phyloP scores from a whole-genome alignment of 148 eudicot species.

The Pouteria glomerata region DNA sequence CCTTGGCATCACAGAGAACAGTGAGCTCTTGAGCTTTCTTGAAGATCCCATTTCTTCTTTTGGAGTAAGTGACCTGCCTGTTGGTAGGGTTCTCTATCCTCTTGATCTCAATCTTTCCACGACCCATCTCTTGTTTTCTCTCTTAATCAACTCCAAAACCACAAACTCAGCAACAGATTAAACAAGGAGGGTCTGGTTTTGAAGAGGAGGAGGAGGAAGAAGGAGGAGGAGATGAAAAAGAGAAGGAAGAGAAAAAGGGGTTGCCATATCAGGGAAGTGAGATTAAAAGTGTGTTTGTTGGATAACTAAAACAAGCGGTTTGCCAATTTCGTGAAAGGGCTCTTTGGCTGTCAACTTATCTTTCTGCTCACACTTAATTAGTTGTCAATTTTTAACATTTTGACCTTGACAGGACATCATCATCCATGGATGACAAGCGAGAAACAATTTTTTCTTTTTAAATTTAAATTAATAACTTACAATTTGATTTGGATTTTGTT shows the following conservation, averaged over 20 bases:
- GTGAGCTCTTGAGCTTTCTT: conserved; percentile 60
- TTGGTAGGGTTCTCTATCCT: conserved; percentile 49
- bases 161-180: neutral
- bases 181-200: neutral
- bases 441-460: too few relatives aligned
- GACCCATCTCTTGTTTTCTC: conserved; percentile 33
- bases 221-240: neutral
- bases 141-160: conserved; percentile 3
- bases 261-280: conserved; percentile 13
- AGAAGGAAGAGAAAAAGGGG: neutral
- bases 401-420: conserved; percentile 8
- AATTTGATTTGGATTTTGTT: too few relatives aligned
- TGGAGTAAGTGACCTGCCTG: conserved; percentile 62
- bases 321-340: conserved; percentile 9
- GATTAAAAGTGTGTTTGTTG: conserved; percentile 13
- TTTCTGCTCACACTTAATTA: neutral
- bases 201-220: neutral
- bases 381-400: neutral
- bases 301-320: neutral
- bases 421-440: too few relatives aligned
- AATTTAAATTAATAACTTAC: too few relatives aligned
- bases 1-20: conserved; percentile 57
- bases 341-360: conserved; percentile 1
- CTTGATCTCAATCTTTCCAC: conserved; percentile 54
- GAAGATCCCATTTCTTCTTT: conserved; percentile 55